phyloP scores from a whole-genome alignment of 2,329 filamentous ascomycete species.

The Alternaria postmessia region DNA sequence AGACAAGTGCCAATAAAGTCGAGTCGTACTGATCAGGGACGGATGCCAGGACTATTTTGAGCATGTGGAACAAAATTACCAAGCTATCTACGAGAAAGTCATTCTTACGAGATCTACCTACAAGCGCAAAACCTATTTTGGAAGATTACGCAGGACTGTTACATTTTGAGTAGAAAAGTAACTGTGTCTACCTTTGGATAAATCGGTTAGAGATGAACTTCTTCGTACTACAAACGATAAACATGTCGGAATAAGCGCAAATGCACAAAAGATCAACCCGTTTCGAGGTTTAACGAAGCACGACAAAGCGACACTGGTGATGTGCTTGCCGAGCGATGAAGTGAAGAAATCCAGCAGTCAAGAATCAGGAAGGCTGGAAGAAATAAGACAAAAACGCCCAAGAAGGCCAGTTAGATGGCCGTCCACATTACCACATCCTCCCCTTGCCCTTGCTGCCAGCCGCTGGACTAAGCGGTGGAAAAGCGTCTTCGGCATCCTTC shows the following conservation, averaged over 20 bases:
- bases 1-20: slow-evolving; percentile 7
- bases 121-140: too few species aligned
- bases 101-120: too few species aligned
- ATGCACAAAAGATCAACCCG: neutral
- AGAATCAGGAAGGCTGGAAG: neutral
- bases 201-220: too few species aligned
- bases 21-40: neutral
- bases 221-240: neutral
- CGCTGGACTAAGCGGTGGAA: slow-evolving; percentile 41
- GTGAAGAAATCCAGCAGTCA: neutral
- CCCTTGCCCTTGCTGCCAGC: slow-evolving; percentile 41
- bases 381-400: neutral
- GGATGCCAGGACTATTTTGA: neutral
- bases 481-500: slow-evolving; percentile 38
- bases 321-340: neutral
- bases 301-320: too few species aligned
- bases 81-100: neutral
- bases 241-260: neutral
- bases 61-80: neutral
- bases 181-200: too few species aligned
- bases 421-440: slow-evolving; percentile 25
- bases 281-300: neutral
- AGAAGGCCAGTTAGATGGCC: neutral
- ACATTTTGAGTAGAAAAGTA: too few species aligned
- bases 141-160: too few species aligned